Percentiles rank a stretch among this genome's conserved stretches.
phyloP scores from a whole-genome alignment of 2,329 filamentous ascomycete species.

The Sporothrix pseudoabietina region DNA sequence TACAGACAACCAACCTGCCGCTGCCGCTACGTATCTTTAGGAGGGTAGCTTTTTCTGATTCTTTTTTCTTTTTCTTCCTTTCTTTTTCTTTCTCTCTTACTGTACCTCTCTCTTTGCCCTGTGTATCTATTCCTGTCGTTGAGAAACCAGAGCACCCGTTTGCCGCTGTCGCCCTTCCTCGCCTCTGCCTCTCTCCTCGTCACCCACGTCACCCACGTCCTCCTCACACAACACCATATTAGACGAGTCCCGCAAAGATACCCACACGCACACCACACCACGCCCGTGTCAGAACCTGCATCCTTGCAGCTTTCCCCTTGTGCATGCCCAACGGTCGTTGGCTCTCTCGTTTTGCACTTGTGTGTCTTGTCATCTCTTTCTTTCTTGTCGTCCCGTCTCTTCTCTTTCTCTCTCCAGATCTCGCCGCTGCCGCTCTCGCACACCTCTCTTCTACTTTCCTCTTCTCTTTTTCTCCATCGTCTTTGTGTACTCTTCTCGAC shows the following conservation, averaged over 20 bases:
- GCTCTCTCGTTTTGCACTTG: conserved; percentile 2
- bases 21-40: conserved; percentile 33
- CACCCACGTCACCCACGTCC: conserved; percentile 10
- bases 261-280: conserved; percentile 26
- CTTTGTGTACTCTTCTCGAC: background rate
- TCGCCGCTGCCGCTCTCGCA: conserved; percentile 13
- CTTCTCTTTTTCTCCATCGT: conserved; percentile 11
- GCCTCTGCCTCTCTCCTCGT: conserved; percentile 2
- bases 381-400: background rate
- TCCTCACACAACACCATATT: conserved; percentile 26
- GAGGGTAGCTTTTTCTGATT: conserved; percentile 37
- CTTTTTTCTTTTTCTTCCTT: conserved; percentile 23
- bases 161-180: conserved; percentile 26
- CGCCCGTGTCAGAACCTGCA: conserved; percentile 22
- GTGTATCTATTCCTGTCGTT: conserved; percentile 17
- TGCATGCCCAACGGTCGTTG: conserved; percentile 27
- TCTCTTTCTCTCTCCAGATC: background rate
- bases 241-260: conserved; percentile 28
- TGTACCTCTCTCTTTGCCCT: background rate
- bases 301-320: conserved; percentile 26
- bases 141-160: background rate
- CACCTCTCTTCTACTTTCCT: background rate
- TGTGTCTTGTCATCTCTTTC: background rate
- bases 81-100: conserved; percentile 20
- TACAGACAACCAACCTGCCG: conserved; percentile 22